Conservation (phyloP, 2,329 filamentous ascomycete species). For the Colletotrichum siamense region DNA sequence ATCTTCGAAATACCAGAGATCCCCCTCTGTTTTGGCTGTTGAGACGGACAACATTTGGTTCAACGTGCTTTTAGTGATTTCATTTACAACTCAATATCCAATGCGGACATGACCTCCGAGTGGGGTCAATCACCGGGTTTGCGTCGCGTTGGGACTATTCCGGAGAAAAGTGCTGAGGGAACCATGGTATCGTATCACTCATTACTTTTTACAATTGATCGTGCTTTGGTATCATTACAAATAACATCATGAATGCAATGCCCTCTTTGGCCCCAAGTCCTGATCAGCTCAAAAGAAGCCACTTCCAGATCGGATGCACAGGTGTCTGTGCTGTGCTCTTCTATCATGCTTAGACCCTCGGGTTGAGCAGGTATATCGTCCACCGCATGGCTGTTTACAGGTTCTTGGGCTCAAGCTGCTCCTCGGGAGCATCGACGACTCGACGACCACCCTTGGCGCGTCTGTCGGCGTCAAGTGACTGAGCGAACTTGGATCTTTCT, state of each 20-base stretch:
- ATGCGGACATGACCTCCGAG: neutral
- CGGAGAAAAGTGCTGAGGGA: neutral
- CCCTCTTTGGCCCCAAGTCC: neutral
- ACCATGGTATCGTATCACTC: neutral
- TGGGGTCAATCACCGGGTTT: neutral
- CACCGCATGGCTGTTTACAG: neutral
- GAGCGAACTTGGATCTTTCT: constrained; percentile 21
- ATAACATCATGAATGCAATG: neutral
- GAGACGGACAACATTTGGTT: too few species aligned
- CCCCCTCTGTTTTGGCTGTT: neutral
- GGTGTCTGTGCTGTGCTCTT: neutral
- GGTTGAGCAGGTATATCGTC: neutral
- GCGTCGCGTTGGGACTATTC: rapidly evolving
- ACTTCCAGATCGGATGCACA: neutral
- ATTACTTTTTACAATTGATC: neutral
- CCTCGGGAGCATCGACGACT: neutral
- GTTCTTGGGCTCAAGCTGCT: constrained; percentile 4
- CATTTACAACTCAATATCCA: rapidly evolving
- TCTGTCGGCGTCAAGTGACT: constrained; percentile 9
- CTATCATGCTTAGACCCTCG: neutral
- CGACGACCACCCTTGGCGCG: constrained; percentile 5
- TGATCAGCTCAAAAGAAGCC: neutral
- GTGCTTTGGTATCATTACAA: neutral
- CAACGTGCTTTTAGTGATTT: rapidly evolving
- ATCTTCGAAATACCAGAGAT: neutral